phyloP scores from a whole-genome alignment of 2,329 filamentous ascomycete species.

The Mycocentrospora acerina region DNA sequence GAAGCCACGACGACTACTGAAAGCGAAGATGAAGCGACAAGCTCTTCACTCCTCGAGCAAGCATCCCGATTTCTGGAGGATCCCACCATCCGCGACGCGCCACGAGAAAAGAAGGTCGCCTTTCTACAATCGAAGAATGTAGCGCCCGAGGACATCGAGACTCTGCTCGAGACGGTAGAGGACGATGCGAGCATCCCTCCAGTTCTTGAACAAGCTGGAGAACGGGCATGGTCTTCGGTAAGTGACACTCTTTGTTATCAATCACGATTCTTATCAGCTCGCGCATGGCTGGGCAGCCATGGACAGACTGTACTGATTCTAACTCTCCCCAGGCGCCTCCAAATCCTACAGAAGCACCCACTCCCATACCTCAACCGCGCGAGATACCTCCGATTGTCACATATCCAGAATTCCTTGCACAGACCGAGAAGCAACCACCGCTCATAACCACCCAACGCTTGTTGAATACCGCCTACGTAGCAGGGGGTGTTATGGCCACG shows the following conservation, averaged over 20 bases:
- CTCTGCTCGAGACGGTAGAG: constrained; percentile 53
- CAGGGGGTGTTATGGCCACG: constrained; percentile 56
- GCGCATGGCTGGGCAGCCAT: neutral
- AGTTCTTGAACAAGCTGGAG: constrained; percentile 23
- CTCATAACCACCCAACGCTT: constrained; percentile 59
- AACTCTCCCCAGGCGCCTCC: constrained; percentile 21
- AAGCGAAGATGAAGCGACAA: constrained; percentile 5
- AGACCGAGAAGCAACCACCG: constrained; percentile 60
- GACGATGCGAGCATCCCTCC: constrained; percentile 10
- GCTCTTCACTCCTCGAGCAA: constrained; percentile 56
- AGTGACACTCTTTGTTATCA: constrained; percentile 5
- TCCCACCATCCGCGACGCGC: constrained; percentile 67
- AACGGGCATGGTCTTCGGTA: constrained; percentile 33
- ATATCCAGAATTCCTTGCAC: constrained; percentile 65
- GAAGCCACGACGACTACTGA: constrained; percentile 16
- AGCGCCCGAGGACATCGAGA: constrained; percentile 64
- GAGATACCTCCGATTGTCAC: constrained; percentile 64
- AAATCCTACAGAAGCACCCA: constrained; percentile 11
- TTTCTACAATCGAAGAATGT: constrained; percentile 81
- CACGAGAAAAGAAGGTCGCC: constrained; percentile 69
- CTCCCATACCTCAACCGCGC: constrained; percentile 28
- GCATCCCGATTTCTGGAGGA: constrained; percentile 77
- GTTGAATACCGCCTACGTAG: constrained; percentile 58
- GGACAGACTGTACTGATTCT: constrained; percentile 9
- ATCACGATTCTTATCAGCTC: neutral